These are phyloP conservation scores for Tylopilus subfusipes DNA, from an alignment of 768 basidiomycete species.

Conservation along the genomic window DNA sequence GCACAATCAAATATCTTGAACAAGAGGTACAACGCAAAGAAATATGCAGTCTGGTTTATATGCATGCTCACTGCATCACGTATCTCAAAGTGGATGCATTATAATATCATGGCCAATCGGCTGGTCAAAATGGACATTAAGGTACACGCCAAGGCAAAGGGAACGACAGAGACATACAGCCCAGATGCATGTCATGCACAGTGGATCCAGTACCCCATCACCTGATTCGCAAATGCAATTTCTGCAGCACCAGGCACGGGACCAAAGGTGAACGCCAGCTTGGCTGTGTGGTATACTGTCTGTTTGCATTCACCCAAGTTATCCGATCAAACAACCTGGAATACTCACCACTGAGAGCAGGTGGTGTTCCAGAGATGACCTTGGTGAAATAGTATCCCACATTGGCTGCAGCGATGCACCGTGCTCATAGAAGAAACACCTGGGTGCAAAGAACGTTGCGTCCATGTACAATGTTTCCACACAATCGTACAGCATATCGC, in stretches of 20 bases:
- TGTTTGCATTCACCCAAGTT: neutral
- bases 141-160: too few species aligned
- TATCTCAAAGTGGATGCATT: too few species aligned
- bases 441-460: conserved; percentile 50
- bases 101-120: too few species aligned
- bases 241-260: conserved; percentile 43
- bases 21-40: too few species aligned
- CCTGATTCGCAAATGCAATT: conserved; percentile 42
- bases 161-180: conserved; percentile 41
- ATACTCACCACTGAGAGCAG: conserved; percentile 45
- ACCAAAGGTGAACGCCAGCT: conserved; percentile 29
- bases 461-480: conserved; percentile 42
- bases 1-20: too few species aligned
- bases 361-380: conserved; percentile 53
- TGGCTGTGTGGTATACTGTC: conserved; percentile 17
- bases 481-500: conserved; percentile 54
- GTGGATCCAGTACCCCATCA: conserved; percentile 53
- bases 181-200: conserved; percentile 58
- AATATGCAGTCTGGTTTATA: too few species aligned
- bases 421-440: conserved; percentile 48
- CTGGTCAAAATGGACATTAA: too few species aligned
- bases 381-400: conserved; percentile 56
- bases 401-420: conserved; percentile 46
- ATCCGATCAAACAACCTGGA: neutral
- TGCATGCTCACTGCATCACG: too few species aligned